Evolutionary conservation across 768 basidiomycete genomes (phyloP).

Genomic region (Russula sp.): DNA sequence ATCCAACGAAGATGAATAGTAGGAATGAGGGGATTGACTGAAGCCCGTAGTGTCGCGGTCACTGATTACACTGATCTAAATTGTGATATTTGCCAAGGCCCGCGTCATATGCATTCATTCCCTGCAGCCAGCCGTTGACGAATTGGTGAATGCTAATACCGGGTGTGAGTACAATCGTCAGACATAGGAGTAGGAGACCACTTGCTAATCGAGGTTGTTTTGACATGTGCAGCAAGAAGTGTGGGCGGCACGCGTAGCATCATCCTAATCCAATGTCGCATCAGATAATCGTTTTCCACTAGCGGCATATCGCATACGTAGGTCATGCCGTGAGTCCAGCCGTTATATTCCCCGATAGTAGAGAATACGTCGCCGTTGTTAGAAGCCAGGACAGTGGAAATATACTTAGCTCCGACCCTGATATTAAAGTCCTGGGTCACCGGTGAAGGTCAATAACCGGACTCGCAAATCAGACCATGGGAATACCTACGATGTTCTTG

Average conservation of each 20-base stretch:
- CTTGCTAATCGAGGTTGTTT: slow-evolving; percentile 84
- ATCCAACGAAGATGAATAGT: too few relatives aligned
- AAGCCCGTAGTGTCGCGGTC: neutral
- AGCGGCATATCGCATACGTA: slow-evolving; percentile 35
- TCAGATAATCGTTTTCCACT: neutral
- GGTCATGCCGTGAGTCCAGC: slow-evolving; percentile 58
- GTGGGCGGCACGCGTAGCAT: slow-evolving; percentile 53
- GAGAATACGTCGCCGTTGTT: slow-evolving; percentile 50
- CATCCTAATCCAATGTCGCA: slow-evolving; percentile 30
- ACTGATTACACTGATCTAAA: slow-evolving; percentile 35
- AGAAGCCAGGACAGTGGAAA: slow-evolving; percentile 42
- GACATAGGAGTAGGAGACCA: slow-evolving; percentile 14
- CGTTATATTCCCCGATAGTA: slow-evolving; percentile 71
- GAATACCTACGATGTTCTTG: slow-evolving; percentile 34
- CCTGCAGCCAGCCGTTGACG: slow-evolving; percentile 67
- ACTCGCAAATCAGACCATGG: neutral
- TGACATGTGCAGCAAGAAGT: slow-evolving; percentile 62
- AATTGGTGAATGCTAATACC: slow-evolving; percentile 54
- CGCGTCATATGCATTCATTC: slow-evolving; percentile 46
- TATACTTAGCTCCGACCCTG: slow-evolving; percentile 54
- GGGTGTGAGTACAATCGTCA: neutral
- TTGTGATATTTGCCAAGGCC: slow-evolving; percentile 66
- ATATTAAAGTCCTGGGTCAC: slow-evolving; percentile 61
- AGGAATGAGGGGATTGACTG: too few relatives aligned
- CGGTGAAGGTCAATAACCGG: neutral